Conservation (phyloP, 1,284 basidiomycete species). For the Boletus holoroseus region DNA sequence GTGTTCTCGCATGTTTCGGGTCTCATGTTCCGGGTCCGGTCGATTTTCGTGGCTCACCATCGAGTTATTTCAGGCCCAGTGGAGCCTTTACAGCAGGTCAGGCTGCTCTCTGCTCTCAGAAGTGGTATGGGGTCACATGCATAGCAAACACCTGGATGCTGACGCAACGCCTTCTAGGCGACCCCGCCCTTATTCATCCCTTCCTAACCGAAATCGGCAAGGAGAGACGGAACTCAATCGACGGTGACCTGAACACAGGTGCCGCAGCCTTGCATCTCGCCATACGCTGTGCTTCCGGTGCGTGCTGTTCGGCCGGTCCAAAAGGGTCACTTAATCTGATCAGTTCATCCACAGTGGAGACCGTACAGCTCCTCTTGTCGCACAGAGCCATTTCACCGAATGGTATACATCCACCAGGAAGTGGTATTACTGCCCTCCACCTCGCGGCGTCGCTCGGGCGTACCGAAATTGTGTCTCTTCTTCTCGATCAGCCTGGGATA, state of each 20-base stretch:
- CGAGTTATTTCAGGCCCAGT: slow-evolving; percentile 13
- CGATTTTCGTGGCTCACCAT: slow-evolving; percentile 3
- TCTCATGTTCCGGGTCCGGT: neutral
- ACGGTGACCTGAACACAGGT: slow-evolving; percentile 50
- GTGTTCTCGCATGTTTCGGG: neutral
- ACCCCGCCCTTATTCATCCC: slow-evolving; percentile 75
- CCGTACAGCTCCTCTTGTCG: slow-evolving; percentile 58
- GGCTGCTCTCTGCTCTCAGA: slow-evolving; percentile 73
- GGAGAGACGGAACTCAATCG: slow-evolving; percentile 49
- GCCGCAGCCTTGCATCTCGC: slow-evolving; percentile 82
- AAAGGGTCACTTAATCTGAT: neutral
- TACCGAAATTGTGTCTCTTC: slow-evolving; percentile 67
- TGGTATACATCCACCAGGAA: slow-evolving; percentile 60
- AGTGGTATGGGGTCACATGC: slow-evolving; percentile 38
- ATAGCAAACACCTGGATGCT: neutral
- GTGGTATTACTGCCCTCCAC: slow-evolving; percentile 81
- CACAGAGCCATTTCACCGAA: slow-evolving; percentile 77
- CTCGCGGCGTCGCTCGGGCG: slow-evolving; percentile 80
- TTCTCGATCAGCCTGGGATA: slow-evolving; percentile 73
- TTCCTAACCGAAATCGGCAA: slow-evolving; percentile 74
- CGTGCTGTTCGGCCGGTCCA: slow-evolving; percentile 29
- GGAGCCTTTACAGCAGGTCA: slow-evolving; percentile 67
- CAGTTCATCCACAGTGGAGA: slow-evolving; percentile 23
- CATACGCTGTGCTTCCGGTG: slow-evolving; percentile 78
- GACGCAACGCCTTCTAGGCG: slow-evolving; percentile 41